Base-by-base conservation (phyloP, 1,139 yeast genomes). In the Blastobotrys malaysiensis region DNA sequence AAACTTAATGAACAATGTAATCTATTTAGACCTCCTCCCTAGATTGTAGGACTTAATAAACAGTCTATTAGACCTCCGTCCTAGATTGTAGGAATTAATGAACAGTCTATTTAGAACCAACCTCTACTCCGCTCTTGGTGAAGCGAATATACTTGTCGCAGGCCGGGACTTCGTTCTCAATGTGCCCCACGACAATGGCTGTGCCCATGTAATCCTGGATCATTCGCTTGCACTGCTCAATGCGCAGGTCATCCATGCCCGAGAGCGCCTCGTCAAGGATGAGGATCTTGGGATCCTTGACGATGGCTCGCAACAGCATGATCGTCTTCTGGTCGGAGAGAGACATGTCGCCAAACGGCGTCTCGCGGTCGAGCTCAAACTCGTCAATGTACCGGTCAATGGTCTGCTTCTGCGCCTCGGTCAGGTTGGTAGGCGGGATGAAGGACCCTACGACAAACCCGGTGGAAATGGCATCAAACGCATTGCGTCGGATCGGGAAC, bases 261-360 rank as follows among this genome's bases (percentile, higher is more conserved):
- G 96, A 87, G 59, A 93, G 83, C 0, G 98, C 96, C 72, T 93
- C 99, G 67, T 93, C 99, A 2, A 93, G 74, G 53, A 93, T 86
- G 50, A 93, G 73, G 2, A 93, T 72, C 50, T 80, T 79, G 0
- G 99, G 99, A 58, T 80, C 74, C 68, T 87, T 88, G 51, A 88
- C 77, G 14, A 90, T 65, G 1, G 96, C 86, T 55, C 98, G 74
- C 43, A 90, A 71, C 61, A 93, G 84, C 36, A 93, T 72, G 0
- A 83, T 82, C 13, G 89, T 71, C 65, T 95, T 93, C 68, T 93
- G 99, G 59, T 86, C 82, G 46, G 91, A 84, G 6, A 88, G 75
- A 1, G 81, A 70, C 43, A 91, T 70, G 1, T 82, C 82, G 7
- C 71, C 66, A 63, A 93, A 84, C 13, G 57, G 60, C 0, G 68